Evolutionary conservation across 129 eudicot genomes (phyloP), one percentile per base, ranked within the genome.

Genomic region (Centella asiatica): DNA sequence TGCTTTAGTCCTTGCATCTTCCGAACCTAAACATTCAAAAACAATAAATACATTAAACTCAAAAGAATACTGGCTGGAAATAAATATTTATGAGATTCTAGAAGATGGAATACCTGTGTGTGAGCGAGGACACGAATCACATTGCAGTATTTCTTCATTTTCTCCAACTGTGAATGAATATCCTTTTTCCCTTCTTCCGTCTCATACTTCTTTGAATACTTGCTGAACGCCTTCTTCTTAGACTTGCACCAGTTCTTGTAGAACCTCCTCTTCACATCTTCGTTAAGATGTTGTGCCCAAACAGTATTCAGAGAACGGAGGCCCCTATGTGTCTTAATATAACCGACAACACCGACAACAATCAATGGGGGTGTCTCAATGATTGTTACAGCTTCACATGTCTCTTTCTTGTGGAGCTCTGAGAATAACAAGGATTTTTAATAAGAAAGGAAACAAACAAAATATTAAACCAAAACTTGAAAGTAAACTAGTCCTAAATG

Each of bases 331-430:
- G 84, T 82, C 62, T 78, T 82, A 14, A 82, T 77, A 59, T 83
- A 83, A 1, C 85, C 89, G 25, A 83, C 89, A 3, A 83, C 49
- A n/a, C 89, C 89, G 11, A 78, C 84, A 7, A 78, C 81, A 1
- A 82, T 66, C 81, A 82, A 78, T 24, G 88, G 81, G 0, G 88
- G 88, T 19, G 84, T 72, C 62, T 82, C 88, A 0, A 82, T 72
- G 1, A 82, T 72, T 0, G 88, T 82, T 27, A 82, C 88, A 10
- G 88, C 88, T 44, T 82, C 88, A 25, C 84, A 82, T 24, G 88
- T 78, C 64, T 78, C 88, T 56, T 82, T 82, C 76, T 82, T 82
- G 79, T 78, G 88, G 33, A 82, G 81, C 71, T 82, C 84, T 82
- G 64, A 55, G 17, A 22, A 60, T 12, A n/a, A n/a, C 19, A 62